Evolutionary conservation across 768 basidiomycete genomes (phyloP), one percentile per base, ranked within the genome.

Genomic region (Podaxis carcinomalis): DNA sequence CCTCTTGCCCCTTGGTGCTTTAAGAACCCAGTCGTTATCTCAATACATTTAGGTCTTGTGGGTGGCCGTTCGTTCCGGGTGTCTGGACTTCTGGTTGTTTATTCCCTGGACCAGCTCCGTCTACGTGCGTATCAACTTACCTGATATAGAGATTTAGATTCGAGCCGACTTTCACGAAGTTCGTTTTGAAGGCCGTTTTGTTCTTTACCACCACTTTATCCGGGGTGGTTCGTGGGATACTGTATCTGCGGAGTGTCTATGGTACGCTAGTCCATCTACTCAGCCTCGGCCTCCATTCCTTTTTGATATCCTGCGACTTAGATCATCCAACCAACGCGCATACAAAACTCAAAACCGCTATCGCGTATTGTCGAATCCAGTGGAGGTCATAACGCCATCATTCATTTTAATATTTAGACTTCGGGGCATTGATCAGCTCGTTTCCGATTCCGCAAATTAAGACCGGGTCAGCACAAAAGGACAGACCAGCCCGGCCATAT

Each of bases 51-150:
- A 39, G 21, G 35, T n/a, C 32, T 27, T 46, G 27, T 44, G 47
- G 44, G 44, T 27, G 16, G 27, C 56, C 23, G 44, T 47, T 47
- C 27, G 36, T 49, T 27, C 36, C 21, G 19, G n/a, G 49, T 14
- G 19, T 42, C 16, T 19, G 40, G 25, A 25, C 37, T 54, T 42
- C 46, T n/a, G 28, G 42, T n/a, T 44, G 35, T 16, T 59, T 35
- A 19, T 11, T 51, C 37, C 27, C 28, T 42, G 40, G 50, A 27
- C 25, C 19, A 23, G 36, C 19, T 57, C 32, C 23, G 19, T 28
- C 46, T 13, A 57, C 35, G 40, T 60, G 42, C 37, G 51, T 60
- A 53, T 46, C 51, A 44, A 35, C 11, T 53, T 60, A 46, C 32
- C 27, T 44, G 39, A 42, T 60, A 40, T 44, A 23, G 28, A 13